Percentiles rank a stretch among this genome's conserved stretches.
Conservation (phyloP, 169 alveolate genomes). For the Plasmodium vivax region DNA sequence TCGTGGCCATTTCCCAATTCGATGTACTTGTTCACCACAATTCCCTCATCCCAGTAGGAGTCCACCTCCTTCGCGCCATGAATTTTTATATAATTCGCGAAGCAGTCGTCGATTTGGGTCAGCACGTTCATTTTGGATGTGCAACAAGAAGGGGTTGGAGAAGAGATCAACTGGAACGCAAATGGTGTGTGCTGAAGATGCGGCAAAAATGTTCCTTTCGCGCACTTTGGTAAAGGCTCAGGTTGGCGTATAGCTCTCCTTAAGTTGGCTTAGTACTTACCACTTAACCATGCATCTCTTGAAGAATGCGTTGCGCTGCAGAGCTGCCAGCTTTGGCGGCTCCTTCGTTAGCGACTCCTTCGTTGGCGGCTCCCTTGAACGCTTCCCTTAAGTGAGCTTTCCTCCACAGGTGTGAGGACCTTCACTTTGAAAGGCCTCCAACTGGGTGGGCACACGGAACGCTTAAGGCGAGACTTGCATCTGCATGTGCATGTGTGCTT, state of each 20-base stretch:
- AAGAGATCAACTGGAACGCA: neutral
- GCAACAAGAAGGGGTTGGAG: neutral
- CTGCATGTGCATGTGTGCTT: neutral
- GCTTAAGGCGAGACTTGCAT: neutral
- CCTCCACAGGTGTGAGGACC: neutral
- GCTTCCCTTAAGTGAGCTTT: neutral
- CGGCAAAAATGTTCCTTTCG: neutral
- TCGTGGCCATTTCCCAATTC: conserved; percentile 24
- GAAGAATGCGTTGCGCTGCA: neutral
- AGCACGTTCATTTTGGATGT: conserved; percentile 45
- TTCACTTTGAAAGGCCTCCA: neutral
- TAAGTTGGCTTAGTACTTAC: neutral
- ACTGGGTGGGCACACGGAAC: neutral
- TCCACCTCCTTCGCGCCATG: conserved; percentile 24
- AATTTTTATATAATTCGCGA: conserved; percentile 31
- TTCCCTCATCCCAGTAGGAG: conserved; percentile 70
- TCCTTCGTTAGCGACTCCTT: neutral
- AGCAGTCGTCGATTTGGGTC: conserved; percentile 49
- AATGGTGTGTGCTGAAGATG: neutral
- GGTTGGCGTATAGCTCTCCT: neutral
- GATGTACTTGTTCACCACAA: conserved; percentile 66
- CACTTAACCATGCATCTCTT: neutral
- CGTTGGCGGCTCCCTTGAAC: neutral
- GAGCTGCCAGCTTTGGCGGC: neutral
- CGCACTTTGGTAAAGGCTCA: neutral